Evolutionary conservation across 164 flowering plant genomes (phyloP).

Genomic region (Protea cynaroides): DNA sequence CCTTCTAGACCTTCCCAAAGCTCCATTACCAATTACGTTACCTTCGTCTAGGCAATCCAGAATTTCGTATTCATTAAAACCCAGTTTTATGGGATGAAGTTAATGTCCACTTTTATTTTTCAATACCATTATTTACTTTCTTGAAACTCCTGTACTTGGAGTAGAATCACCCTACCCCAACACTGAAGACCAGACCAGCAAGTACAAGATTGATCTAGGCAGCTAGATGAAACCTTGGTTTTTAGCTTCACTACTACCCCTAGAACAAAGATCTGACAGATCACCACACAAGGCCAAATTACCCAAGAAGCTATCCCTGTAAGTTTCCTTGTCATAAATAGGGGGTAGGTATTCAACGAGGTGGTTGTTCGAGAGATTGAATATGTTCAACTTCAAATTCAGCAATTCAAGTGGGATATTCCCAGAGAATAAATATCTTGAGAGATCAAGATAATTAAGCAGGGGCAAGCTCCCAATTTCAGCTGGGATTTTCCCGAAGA

Average conservation of each 20-base stretch:
- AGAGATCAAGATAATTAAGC: slow-evolving; percentile 52
- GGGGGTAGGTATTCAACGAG: too few relatives aligned
- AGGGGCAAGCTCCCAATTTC: slow-evolving; percentile 41
- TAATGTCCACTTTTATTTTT: slow-evolving; percentile 47
- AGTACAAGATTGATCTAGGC: slow-evolving; percentile 41
- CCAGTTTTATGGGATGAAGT: slow-evolving; percentile 61
- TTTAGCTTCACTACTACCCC: too few relatives aligned
- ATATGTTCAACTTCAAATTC: slow-evolving; percentile 41
- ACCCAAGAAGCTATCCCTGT: slow-evolving; percentile 43
- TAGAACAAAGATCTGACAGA: slow-evolving; percentile 29
- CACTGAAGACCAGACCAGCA: slow-evolving; percentile 44
- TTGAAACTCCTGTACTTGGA: slow-evolving; percentile 38
- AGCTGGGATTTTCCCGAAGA: slow-evolving; percentile 42
- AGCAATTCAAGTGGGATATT: slow-evolving; percentile 45
- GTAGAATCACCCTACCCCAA: slow-evolving; percentile 49
- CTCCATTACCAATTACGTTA: too few relatives aligned
- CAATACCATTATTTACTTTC: slow-evolving; percentile 30
- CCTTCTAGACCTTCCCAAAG: slow-evolving; percentile 71
- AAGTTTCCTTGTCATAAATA: slow-evolving; percentile 33
- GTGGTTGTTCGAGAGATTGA: slow-evolving; percentile 52
- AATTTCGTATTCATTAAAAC: slow-evolving; percentile 51
- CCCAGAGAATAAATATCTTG: slow-evolving; percentile 40
- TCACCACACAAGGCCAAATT: slow-evolving; percentile 59
- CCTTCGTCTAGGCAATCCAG: slow-evolving; percentile 8
- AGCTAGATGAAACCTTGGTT: slow-evolving; percentile 35